Percentiles rank a stretch among this genome's conserved stretches.
phyloP scores from a whole-genome alignment of 176 grass and related monocot species.

The Musa itinerans region DNA sequence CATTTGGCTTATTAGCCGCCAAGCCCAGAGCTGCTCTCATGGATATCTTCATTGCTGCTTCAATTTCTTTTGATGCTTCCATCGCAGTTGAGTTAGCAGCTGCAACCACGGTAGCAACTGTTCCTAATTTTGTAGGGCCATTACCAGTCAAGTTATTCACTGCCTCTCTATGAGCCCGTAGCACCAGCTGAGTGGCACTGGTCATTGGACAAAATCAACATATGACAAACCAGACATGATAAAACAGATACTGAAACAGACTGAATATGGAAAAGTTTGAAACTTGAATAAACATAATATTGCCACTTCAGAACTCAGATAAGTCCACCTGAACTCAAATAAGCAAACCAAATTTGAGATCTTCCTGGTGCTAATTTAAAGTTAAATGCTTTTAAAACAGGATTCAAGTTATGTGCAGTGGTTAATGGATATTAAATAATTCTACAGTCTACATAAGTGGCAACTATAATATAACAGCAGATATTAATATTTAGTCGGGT shows the following conservation, averaged over 20 bases:
- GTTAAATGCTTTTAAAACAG: not conserved
- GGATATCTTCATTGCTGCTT: conserved; percentile 73
- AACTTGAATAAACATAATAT: not conserved
- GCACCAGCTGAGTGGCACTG: conserved; percentile 84
- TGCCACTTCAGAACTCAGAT: not conserved
- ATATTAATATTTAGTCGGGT: not conserved
- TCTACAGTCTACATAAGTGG: too few species aligned
- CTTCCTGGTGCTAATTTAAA: not conserved
- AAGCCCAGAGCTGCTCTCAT: conserved; percentile 73
- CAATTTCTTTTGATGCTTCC: conserved; percentile 87
- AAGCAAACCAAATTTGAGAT: not conserved
- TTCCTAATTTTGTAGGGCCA: conserved; percentile 56
- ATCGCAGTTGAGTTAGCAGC: conserved; percentile 82
- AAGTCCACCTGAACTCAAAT: not conserved
- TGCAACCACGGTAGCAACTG: conserved; percentile 87
- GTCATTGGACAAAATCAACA: conserved; percentile 3
- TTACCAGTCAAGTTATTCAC: conserved; percentile 83
- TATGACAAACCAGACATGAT: not conserved
- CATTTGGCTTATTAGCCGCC: conserved; percentile 46
- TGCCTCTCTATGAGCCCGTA: conserved; percentile 88
- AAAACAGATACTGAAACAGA: not conserved
- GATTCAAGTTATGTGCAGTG: not conserved
- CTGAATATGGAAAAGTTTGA: not conserved
- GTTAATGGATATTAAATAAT: too few species aligned
- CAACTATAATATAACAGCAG: not conserved